These are phyloP conservation scores for Lentinula edodes DNA, from an alignment of 768 basidiomycete genomes.

Conservation along the genomic window DNA sequence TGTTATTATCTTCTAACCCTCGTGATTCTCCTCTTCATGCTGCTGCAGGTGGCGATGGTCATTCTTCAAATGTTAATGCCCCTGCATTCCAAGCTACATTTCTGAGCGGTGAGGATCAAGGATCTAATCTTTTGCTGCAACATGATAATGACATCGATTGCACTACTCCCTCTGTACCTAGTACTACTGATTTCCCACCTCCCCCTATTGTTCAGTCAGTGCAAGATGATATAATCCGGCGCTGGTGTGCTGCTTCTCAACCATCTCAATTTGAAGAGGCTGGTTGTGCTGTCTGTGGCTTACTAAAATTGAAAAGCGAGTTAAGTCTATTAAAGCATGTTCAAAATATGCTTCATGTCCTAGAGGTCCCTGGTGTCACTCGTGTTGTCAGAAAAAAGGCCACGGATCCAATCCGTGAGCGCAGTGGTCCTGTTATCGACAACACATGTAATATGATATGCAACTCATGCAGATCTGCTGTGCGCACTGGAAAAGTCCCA, in stretches of 20 bases:
- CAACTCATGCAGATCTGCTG: background rate
- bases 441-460: background rate
- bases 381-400: background rate
- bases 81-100: too few species aligned
- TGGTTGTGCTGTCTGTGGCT: slow-evolving; percentile 27
- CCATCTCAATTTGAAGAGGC: slow-evolving; percentile 15
- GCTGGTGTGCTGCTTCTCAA: background rate
- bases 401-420: background rate
- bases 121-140: too few species aligned
- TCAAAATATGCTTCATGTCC: slow-evolving; percentile 5
- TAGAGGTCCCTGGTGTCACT: background rate
- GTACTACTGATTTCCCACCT: background rate
- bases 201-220: background rate
- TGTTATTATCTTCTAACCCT: too few species aligned
- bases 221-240: background rate
- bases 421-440: background rate
- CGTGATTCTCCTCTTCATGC: too few species aligned
- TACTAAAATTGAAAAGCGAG: slow-evolving; percentile 5
- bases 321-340: slow-evolving; percentile 1
- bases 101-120: too few species aligned
- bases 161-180: too few species aligned
- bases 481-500: slow-evolving; percentile 7
- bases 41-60: too few species aligned
- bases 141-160: too few species aligned
- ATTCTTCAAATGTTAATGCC: too few species aligned